Base-by-base conservation (phyloP, 331 rosid species). In the Pyrus hybrid region DNA sequence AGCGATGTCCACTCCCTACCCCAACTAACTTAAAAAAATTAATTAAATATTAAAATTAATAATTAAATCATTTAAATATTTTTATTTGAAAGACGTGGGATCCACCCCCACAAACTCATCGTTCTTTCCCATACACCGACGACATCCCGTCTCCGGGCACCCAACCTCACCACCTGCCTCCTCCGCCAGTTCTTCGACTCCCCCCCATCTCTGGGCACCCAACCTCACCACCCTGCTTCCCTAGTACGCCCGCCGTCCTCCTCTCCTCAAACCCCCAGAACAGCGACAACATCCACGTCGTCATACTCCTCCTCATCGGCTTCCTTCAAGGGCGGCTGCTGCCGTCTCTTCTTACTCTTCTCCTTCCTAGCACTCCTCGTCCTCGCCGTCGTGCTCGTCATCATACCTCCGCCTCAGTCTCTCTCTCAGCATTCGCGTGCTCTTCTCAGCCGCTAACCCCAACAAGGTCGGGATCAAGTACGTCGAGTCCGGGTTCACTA, bases 401-500 rank as follows among this genome's bases (percentile, higher is more conserved):
- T 94, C 71, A 32, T 13, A 20, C 92, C 56, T 51, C 92, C 33
- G 97, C 99, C 1, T 90, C 99, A 26, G 28, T 0, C 86, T 94
- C 3, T 90, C 99, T 2, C 88, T 95, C 72, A 88, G 71, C 29
- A 95, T 92, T 3, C 92, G 92, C 2, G 60, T 95, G 75, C 88
- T 92, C 37, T 92, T 90, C 91, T 76, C 91, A 1, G 97, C 97
- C 4, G 87, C 28, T 17, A 95, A 95, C 80, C 99, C 97, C 0
- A 95, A 95, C 84, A 92, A 91, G 87, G 99, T 95, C 0, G 99
- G 99, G 76, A 95, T 95, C 88, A 89, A 86, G 85, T 92, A 92
- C 90, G 97, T 96, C 7, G 89, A 90, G 85, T 95, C 96, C 57
- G 83, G 83, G 83, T 95, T 95, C 82, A 90, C 97, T 3, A 93